Conservation (phyloP, 1,139 yeast species). For the Suhomyces wounanorum region DNA sequence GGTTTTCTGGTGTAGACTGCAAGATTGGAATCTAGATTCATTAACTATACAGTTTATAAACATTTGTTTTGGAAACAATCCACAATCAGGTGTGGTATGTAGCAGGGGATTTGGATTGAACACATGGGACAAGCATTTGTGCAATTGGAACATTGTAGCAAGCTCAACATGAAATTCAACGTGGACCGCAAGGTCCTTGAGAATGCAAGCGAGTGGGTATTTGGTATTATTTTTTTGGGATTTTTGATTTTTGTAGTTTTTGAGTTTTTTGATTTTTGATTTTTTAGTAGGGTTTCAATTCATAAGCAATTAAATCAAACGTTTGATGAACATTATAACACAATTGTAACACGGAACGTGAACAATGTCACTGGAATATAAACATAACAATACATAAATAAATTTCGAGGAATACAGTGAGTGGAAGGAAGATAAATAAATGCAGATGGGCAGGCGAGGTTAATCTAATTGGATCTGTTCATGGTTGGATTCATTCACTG, state of each 20-base stretch:
- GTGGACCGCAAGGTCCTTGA: background rate
- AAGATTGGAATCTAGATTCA: background rate
- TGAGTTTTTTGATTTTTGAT: background rate
- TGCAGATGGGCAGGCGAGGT: slow-evolving; percentile 2
- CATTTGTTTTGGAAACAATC: background rate
- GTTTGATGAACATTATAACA: slow-evolving; percentile 8
- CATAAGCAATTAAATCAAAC: slow-evolving; percentile 6
- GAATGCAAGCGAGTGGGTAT: background rate
- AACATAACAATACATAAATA: slow-evolving; percentile 12
- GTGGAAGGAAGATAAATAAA: slow-evolving; percentile 3
- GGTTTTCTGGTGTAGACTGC: no score
- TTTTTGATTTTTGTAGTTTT: slow-evolving; percentile 1
- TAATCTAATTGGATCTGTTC: background rate
- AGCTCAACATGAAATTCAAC: background rate
- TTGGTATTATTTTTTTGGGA: background rate
- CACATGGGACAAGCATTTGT: background rate
- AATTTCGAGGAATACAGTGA: slow-evolving; percentile 4
- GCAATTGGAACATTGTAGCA: background rate
- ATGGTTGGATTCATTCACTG: background rate
- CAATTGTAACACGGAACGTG: slow-evolving; percentile 1
- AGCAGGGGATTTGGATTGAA: background rate
- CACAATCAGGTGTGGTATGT: background rate
- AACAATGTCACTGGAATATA: slow-evolving; percentile 1
- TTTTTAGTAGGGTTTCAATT: slow-evolving; percentile 3
- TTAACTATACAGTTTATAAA: slow-evolving; percentile 7